Conservation (phyloP, 2,329 filamentous ascomycete genomes). For the Cladosporium halotolerans region DNA sequence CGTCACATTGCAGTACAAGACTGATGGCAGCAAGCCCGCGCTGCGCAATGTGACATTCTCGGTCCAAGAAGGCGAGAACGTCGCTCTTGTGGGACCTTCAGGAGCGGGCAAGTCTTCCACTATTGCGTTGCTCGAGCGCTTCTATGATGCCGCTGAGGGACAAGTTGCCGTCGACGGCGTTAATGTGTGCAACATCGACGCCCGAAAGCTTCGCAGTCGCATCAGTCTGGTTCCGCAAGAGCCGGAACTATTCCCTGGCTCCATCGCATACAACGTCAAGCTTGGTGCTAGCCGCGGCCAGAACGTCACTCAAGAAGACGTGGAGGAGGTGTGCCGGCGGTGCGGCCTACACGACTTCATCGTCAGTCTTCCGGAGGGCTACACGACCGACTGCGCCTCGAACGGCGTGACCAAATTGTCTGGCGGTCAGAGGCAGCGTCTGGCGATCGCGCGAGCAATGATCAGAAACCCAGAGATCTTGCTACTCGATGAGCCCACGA, state of each 20-base stretch:
- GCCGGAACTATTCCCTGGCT: constrained; percentile 40
- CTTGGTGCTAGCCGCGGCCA: constrained; percentile 30
- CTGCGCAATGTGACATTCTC: constrained; percentile 45
- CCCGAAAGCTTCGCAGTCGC: constrained; percentile 32
- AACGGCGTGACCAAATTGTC: constrained; percentile 36
- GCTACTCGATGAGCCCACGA: constrained; percentile 43
- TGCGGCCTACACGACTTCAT: constrained; percentile 45
- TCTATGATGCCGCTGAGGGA: constrained; percentile 38
- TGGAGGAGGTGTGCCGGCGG: constrained; percentile 34
- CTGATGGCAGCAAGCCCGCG: constrained; percentile 32
- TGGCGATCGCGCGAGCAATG: constrained; percentile 42
- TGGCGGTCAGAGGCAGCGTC: constrained; percentile 41
- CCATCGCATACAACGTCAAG: constrained; percentile 39
- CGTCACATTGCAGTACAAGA: constrained; percentile 35
- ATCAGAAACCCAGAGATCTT: constrained; percentile 42
- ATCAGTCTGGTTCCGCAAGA: constrained; percentile 42
- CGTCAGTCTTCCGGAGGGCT: constrained; percentile 41
- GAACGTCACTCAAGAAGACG: constrained; percentile 23
- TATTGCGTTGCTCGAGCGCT: constrained; percentile 41
- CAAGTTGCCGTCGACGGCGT: constrained; percentile 36
- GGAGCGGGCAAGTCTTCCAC: constrained; percentile 43
- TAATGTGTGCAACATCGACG: constrained; percentile 35
- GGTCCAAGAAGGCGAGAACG: constrained; percentile 46
- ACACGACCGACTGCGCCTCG: constrained; percentile 40
- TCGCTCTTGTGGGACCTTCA: constrained; percentile 43